Evolutionary conservation across 192 early-diverging fungal species (phyloP).

Genomic region (Coemansia sp.): DNA sequence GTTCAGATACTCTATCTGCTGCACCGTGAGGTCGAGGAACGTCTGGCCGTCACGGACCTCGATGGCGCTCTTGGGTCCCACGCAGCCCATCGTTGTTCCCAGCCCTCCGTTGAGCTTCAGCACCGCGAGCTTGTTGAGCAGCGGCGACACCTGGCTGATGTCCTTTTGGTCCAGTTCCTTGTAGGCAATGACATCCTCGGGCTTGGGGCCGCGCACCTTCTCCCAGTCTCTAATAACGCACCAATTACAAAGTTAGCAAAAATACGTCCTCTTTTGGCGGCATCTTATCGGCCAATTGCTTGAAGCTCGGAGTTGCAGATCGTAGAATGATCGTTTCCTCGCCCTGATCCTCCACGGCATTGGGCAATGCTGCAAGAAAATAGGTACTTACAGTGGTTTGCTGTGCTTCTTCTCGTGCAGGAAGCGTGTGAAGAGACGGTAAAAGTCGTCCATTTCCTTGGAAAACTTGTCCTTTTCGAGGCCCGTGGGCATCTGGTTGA

Average conservation of each 20-base stretch:
- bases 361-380: background rate
- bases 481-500: slow-evolving; percentile 34
- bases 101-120: slow-evolving; percentile 99
- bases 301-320: too few species aligned
- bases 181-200: slow-evolving; percentile 86
- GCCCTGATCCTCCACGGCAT: too few species aligned
- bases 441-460: slow-evolving; percentile 86
- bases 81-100: slow-evolving; percentile 98
- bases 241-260: background rate
- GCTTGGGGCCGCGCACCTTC: slow-evolving; percentile 87
- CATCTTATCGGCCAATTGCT: too few species aligned
- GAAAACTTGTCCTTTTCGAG: slow-evolving; percentile 56
- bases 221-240: slow-evolving; percentile 78
- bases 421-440: slow-evolving; percentile 80
- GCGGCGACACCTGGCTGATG: slow-evolving; percentile 46
- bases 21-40: slow-evolving; percentile 96
- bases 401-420: slow-evolving; percentile 67
- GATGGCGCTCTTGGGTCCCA: slow-evolving; percentile 97
- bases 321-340: too few species aligned
- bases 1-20: slow-evolving; percentile 98
- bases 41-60: slow-evolving; percentile 99
- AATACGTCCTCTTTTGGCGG: too few species aligned
- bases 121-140: slow-evolving; percentile 90
- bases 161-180: slow-evolving; percentile 58
- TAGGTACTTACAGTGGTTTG: slow-evolving; percentile 51